Evolutionary conservation across 768 basidiomycete genomes (phyloP).

Genomic region (Psilocybe azurescens): DNA sequence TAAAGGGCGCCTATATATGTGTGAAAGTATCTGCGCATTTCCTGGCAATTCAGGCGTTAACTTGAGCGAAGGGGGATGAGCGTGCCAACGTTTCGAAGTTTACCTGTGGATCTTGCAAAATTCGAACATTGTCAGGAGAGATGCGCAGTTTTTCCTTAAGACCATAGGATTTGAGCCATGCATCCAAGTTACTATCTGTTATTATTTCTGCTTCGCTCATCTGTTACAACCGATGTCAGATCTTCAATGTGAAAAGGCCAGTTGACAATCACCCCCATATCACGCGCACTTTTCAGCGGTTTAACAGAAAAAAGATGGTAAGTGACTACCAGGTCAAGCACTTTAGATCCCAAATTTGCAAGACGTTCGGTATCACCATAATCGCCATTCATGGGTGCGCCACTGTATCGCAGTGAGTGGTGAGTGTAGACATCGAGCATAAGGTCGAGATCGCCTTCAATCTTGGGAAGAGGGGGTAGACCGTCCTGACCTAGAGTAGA

Average conservation of each 20-base stretch:
- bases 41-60: slow-evolving; percentile 40
- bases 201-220: slow-evolving; percentile 36
- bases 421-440: slow-evolving; percentile 66
- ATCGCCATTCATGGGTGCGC: slow-evolving; percentile 39
- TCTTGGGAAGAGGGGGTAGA: slow-evolving; percentile 56
- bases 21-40: slow-evolving; percentile 58
- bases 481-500: slow-evolving; percentile 4
- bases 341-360: slow-evolving; percentile 57
- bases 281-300: slow-evolving; percentile 45
- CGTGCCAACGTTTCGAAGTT: neutral
- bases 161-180: slow-evolving; percentile 57
- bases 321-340: slow-evolving; percentile 57
- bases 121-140: slow-evolving; percentile 39
- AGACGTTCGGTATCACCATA: slow-evolving; percentile 69
- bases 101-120: slow-evolving; percentile 25
- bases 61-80: neutral
- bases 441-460: slow-evolving; percentile 58
- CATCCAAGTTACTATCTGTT: slow-evolving; percentile 42
- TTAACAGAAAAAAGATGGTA: slow-evolving; percentile 50
- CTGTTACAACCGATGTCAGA: slow-evolving; percentile 6
- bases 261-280: slow-evolving; percentile 47
- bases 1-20: slow-evolving; percentile 73
- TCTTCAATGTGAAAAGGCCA: neutral
- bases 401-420: slow-evolving; percentile 38
- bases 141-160: slow-evolving; percentile 60